Evolutionary conservation across 73 alveolate genomes (phyloP).

Genomic region (Paraurostyla sp.): DNA sequence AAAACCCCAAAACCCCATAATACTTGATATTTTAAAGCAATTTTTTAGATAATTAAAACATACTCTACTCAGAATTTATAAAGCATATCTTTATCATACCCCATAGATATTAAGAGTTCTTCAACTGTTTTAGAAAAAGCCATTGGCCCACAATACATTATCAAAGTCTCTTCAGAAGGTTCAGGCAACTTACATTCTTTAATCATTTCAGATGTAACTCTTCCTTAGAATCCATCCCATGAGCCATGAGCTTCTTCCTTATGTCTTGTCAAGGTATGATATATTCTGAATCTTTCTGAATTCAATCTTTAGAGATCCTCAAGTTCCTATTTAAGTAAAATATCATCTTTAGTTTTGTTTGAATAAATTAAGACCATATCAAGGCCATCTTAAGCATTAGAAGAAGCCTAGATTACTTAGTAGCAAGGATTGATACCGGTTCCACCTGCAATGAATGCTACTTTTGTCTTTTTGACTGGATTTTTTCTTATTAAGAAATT

Average conservation of each 20-base stretch:
- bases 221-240: constrained; percentile 66
- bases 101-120: neutral
- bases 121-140: constrained; percentile 15
- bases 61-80: neutral
- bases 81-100: neutral
- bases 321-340: constrained; percentile 61
- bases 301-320: constrained; percentile 43
- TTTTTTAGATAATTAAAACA: neutral
- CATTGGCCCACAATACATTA: constrained; percentile 57
- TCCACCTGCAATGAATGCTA: constrained; percentile 80
- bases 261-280: constrained; percentile 60
- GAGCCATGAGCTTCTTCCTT: constrained; percentile 30
- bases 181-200: constrained; percentile 27
- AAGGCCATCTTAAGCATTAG: constrained; percentile 8
- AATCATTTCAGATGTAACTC: constrained; percentile 59
- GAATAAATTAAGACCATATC: constrained; percentile 58
- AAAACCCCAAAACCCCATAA: too few relatives aligned
- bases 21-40: too few relatives aligned
- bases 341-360: constrained; percentile 75
- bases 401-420: constrained; percentile 69
- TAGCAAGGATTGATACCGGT: constrained; percentile 82
- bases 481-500: constrained; percentile 24
- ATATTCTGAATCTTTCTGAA: constrained; percentile 28
- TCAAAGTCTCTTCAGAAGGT: constrained; percentile 32
- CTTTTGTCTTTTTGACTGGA: constrained; percentile 35